These are phyloP conservation scores for Chaetomium tenue DNA, from an alignment of 495 filamentous ascomycete species.

Conservation along the genomic window DNA sequence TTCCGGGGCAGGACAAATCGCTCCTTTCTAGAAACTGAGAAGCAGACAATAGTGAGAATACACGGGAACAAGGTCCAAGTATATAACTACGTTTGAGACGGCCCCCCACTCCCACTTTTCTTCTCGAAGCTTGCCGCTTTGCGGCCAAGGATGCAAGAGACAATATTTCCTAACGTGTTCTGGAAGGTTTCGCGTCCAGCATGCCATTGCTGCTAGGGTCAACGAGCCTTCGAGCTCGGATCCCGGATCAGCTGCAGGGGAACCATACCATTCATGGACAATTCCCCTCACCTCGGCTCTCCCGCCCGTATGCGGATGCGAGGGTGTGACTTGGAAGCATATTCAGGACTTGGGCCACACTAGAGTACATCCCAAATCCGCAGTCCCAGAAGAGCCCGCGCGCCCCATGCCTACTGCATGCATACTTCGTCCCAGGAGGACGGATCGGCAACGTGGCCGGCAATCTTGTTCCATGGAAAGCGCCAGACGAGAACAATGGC, in stretches of 20 bases:
- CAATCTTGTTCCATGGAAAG: neutral
- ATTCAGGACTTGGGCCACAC: no score
- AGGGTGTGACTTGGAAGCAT: neutral
- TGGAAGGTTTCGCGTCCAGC: slow-evolving; percentile 9
- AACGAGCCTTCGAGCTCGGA: neutral
- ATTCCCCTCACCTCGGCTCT: neutral
- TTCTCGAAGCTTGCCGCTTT: neutral
- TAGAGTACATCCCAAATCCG: neutral
- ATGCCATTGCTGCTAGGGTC: slow-evolving; percentile 11
- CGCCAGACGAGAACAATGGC: neutral
- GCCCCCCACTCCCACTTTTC: neutral
- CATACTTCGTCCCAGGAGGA: no score
- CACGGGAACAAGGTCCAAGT: neutral
- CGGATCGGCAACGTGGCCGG: no score
- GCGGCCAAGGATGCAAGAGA: slow-evolving; percentile 10
- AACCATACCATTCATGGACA: slow-evolving; percentile 6
- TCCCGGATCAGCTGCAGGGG: slow-evolving; percentile 8
- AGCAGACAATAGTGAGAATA: neutral
- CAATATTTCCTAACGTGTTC: slow-evolving; percentile 17
- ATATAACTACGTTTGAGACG: neutral
- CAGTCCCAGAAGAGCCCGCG: neutral
- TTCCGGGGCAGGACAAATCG: neutral
- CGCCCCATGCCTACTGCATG: no score
- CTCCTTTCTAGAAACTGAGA: neutral
- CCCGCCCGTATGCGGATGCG: no score